Conservation (phyloP, 257 asterid genomes). For the Capsicum chinense region DNA sequence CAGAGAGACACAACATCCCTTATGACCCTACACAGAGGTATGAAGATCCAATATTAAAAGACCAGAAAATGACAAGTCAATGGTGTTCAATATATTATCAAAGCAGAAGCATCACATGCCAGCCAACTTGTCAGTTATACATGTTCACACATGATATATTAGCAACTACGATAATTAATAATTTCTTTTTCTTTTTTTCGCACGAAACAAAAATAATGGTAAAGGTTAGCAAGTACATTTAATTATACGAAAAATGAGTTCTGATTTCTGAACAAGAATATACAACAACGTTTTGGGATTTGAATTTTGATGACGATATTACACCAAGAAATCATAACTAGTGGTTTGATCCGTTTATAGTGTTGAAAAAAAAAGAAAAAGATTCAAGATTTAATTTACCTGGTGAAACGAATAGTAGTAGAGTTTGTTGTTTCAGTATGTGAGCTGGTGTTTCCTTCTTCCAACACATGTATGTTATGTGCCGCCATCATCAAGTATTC, state of each 20-base stretch:
- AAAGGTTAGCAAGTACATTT: background rate
- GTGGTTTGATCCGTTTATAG: background rate
- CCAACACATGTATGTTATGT: background rate
- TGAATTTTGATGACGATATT: background rate
- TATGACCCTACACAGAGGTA: background rate
- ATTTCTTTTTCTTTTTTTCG: background rate
- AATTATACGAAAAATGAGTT: background rate
- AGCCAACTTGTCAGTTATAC: background rate
- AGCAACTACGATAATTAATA: background rate
- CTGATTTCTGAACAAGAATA: background rate
- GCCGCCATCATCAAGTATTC: background rate
- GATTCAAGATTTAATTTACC: background rate
- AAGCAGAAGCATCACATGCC: background rate
- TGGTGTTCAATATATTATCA: background rate
- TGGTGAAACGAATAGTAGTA: background rate
- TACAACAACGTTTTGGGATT: background rate
- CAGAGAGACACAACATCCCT: background rate
- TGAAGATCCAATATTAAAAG: background rate
- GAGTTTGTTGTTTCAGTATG: background rate
- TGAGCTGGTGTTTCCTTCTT: background rate
- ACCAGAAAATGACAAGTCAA: background rate
- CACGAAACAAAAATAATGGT: background rate
- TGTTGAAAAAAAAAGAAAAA: background rate
- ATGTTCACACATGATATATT: background rate
- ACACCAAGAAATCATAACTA: background rate